Conservation (phyloP, 306 rosid genomes). For the Acacia melanoxylon region DNA sequence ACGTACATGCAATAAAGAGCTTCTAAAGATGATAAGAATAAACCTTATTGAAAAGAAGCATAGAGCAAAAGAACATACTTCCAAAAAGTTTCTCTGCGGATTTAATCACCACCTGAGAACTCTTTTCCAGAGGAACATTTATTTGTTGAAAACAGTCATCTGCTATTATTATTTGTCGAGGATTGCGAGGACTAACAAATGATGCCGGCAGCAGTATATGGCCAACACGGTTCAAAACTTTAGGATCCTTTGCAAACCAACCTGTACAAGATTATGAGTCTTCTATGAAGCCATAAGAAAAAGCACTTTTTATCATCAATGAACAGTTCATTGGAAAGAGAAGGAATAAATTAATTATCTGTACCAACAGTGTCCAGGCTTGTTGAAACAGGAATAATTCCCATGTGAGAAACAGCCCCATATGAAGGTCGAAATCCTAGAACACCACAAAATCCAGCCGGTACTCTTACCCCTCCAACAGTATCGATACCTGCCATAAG, state of each 20-base stretch:
- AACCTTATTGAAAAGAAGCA: constrained; percentile 20
- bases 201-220: constrained; percentile 84
- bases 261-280: constrained; percentile 50
- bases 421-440: constrained; percentile 93
- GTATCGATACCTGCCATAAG: constrained; percentile 76
- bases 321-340: neutral
- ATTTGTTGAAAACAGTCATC: constrained; percentile 86
- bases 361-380: constrained; percentile 93
- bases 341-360: constrained; percentile 26
- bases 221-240: constrained; percentile 71
- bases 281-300: neutral
- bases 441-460: constrained; percentile 91
- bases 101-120: constrained; percentile 77
- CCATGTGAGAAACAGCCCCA: constrained; percentile 83
- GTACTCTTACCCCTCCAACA: constrained; percentile 91
- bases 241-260: constrained; percentile 91
- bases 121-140: constrained; percentile 72
- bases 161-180: constrained; percentile 78
- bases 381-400: constrained; percentile 68
- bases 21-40: neutral
- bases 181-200: constrained; percentile 60
- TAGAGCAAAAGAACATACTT: constrained; percentile 59
- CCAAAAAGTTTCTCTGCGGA: constrained; percentile 86
- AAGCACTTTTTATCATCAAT: neutral
- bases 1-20: neutral